Evolutionary conservation across 164 flowering plant species (phyloP), one percentile per base, ranked within the genome.

Genomic region (Saururus chinensis): DNA sequence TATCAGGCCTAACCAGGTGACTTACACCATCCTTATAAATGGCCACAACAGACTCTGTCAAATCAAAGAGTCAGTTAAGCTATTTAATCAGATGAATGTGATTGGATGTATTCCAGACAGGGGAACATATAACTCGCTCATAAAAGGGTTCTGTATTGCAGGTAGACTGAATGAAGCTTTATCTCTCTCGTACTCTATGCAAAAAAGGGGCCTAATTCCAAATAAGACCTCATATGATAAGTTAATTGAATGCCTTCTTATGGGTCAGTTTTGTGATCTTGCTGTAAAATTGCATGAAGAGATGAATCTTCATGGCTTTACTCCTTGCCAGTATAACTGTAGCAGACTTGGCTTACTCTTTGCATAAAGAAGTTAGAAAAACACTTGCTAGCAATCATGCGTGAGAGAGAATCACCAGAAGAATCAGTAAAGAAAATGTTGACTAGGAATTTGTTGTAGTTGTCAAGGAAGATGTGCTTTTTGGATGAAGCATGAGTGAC

Each of bases 21-120:
- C 88, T 41, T 79, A 66, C 66, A 81, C 84, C 19, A 80, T 80
- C 63, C 83, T 85, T 14, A 83, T 85, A 37, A 64, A 68, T 52
- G 81, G 79, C 24, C 74, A 79, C 68, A 72, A 74, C 16, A 59
- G 64, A 53, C 26, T 22, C 60, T 73, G 80, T 48, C 78, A 83
- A 66, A 69, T 71, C 59, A 75, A 76, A 66, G 21, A 0, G 55
- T 84, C 86, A 7, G 51, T 83, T 51, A 64, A 49, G 51, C 65
- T 83, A 59, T 85, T 80, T 60, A 80, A 80, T 52, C 60, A 59
- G 63, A 83, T 83, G 85, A 75, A 67, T 71, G 68, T 49, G 24
- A 42, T 59, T 70, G 80, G 80, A 54, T 77, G 75, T 53, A 25
- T 61, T 56, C 84, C 85, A 1, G 86, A 80, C 65, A 61, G 54